Evolutionary conservation across 352 stramenopile species (phyloP).

Genomic region (Halophytophthora polymorphica): DNA sequence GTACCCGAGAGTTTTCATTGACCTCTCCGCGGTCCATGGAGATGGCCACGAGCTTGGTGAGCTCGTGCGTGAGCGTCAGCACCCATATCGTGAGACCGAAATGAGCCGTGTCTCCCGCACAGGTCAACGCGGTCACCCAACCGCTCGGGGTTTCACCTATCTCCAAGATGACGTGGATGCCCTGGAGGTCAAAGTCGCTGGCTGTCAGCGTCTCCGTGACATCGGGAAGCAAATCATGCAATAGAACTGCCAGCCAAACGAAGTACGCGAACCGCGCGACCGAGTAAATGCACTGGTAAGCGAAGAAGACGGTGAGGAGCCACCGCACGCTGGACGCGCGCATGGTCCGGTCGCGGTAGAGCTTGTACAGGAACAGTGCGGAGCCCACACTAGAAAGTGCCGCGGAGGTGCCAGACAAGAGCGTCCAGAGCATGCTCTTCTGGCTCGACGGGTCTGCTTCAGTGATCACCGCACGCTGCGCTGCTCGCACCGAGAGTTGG

Average conservation of each 20-base stretch:
- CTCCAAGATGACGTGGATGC: conserved; percentile 25
- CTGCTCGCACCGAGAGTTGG: no score
- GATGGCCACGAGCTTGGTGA: conserved; percentile 28
- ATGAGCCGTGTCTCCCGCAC: conserved; percentile 24
- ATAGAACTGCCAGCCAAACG: not conserved
- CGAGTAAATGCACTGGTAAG: conserved; percentile 12
- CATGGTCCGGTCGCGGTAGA: conserved; percentile 29
- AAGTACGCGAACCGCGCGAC: conserved; percentile 2
- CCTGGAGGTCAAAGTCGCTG: conserved; percentile 28
- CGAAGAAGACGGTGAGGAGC: conserved; percentile 29
- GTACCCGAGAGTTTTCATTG: conserved; percentile 30
- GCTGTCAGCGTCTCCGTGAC: conserved; percentile 3
- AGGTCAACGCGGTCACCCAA: conserved; percentile 27
- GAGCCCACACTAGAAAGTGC: conserved; percentile 22
- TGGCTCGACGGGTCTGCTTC: no score
- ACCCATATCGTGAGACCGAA: conserved; percentile 36
- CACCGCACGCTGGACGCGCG: conserved; percentile 24
- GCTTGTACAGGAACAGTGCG: conserved; percentile 27
- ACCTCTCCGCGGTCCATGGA: conserved; percentile 38
- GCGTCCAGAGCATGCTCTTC: conserved; percentile 24
- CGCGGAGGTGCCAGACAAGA: conserved; percentile 18
- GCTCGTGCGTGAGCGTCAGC: conserved; percentile 37
- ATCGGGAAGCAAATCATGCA: not conserved
- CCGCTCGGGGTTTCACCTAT: conserved; percentile 12
- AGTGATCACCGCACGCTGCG: no score